Percentiles rank a stretch among this genome's conserved stretches.
Conservation (phyloP, 768 basidiomycete species). For the Agaricus subrufescens region DNA sequence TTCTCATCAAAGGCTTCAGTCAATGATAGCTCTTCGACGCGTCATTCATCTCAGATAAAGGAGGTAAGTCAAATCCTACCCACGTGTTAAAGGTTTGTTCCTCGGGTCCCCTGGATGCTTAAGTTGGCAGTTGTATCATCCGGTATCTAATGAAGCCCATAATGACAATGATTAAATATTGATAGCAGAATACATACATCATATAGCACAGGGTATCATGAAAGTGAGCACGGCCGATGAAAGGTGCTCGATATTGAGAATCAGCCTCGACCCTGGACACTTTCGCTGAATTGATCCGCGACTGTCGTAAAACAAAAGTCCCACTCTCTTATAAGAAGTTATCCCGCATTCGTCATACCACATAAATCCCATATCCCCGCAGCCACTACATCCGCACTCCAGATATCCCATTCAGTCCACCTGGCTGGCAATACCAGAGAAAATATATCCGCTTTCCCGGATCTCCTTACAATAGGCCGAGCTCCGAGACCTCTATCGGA, state of each 20-base stretch:
- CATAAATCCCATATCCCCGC: constrained; percentile 29
- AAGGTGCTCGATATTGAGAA: too few species aligned
- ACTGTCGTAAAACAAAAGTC: background rate
- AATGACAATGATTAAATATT: too few species aligned
- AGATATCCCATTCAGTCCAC: constrained; percentile 30
- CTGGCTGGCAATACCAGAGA: constrained; percentile 17
- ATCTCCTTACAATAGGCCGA: background rate
- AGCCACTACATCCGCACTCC: constrained; percentile 27
- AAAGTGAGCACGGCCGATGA: background rate
- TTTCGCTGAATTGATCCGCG: background rate
- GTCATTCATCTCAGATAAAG: too few species aligned
- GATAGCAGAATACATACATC: too few species aligned
- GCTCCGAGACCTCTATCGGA: background rate
- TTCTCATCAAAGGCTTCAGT: too few species aligned
- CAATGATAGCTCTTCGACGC: too few species aligned
- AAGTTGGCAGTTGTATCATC: too few species aligned
- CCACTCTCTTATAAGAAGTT: background rate
- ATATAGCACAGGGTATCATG: background rate
- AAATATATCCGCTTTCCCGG: constrained; percentile 4
- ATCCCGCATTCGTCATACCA: background rate
- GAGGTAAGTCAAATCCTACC: too few species aligned
- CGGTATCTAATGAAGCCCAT: too few species aligned
- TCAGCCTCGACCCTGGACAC: too few species aligned
- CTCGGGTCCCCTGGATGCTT: too few species aligned
- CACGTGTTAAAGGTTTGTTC: too few species aligned